phyloP scores from a whole-genome alignment of 352 stramenopile genomes.

The Phytophthora cryptogea region DNA sequence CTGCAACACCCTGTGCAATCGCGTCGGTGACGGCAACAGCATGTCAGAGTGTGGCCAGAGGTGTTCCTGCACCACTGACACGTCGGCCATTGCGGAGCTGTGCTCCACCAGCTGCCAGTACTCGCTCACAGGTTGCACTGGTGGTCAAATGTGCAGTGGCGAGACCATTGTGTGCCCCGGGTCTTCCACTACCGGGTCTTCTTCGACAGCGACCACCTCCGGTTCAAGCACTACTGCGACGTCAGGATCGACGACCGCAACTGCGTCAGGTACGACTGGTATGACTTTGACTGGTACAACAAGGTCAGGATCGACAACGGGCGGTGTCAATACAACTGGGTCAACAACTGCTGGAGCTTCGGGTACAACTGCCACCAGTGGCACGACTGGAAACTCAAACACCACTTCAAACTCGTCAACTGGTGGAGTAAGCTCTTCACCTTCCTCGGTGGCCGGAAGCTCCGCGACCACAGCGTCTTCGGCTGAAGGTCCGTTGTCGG shows the following conservation, averaged over 20 bases:
- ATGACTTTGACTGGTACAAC: neutral
- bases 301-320: neutral
- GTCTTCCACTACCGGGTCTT: conserved; percentile 10
- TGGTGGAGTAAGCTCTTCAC: neutral
- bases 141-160: conserved; percentile 27
- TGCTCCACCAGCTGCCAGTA: conserved; percentile 32
- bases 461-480: conserved; percentile 11
- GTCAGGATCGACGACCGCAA: neutral
- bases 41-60: conserved; percentile 35
- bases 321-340: neutral
- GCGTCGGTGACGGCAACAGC: conserved; percentile 22
- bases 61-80: conserved; percentile 30
- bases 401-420: conserved; percentile 16
- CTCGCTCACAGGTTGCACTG: conserved; percentile 15
- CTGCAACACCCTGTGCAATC: conserved; percentile 36
- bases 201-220: neutral
- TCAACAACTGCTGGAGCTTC: neutral
- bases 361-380: neutral
- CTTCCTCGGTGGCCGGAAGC: conserved; percentile 8
- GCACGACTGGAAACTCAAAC: conserved; percentile 1
- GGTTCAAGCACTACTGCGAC: conserved; percentile 2
- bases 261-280: conserved; percentile 5
- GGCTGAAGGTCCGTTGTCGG: conserved; percentile 5
- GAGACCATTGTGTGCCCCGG: conserved; percentile 28
- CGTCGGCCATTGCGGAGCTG: conserved; percentile 11